Evolutionary conservation across 495 filamentous ascomycete genomes (phyloP).

Genomic region (Hypoxylon perforatum): DNA sequence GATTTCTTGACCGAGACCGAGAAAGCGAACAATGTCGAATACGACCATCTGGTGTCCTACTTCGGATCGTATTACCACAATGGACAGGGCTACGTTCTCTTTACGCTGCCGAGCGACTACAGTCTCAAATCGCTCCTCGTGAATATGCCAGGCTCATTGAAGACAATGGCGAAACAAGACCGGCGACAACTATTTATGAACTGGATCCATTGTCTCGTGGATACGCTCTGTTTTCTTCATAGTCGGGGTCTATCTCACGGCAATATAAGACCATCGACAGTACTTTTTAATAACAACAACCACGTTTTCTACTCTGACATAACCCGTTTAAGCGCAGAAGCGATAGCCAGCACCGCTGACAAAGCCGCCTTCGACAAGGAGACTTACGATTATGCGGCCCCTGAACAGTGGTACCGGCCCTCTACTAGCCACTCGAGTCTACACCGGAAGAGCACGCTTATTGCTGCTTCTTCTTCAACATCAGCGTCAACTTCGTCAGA

Average conservation of each 20-base stretch:
- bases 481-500: conserved; percentile 49
- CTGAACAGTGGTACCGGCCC: conserved; percentile 76
- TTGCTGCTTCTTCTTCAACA: conserved; percentile 36
- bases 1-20: conserved; percentile 78
- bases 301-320: conserved; percentile 79
- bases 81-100: conserved; percentile 77
- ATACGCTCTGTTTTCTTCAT: conserved; percentile 82
- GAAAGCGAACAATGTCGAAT: conserved; percentile 70
- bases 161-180: conserved; percentile 76
- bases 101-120: conserved; percentile 77
- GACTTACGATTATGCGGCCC: conserved; percentile 86
- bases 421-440: conserved; percentile 43
- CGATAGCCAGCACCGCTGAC: conserved; percentile 52
- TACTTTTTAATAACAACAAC: conserved; percentile 78
- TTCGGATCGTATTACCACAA: conserved; percentile 83
- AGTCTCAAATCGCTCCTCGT: conserved; percentile 83
- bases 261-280: conserved; percentile 85
- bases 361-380: conserved; percentile 73
- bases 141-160: conserved; percentile 72
- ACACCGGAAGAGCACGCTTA: conserved; percentile 47
- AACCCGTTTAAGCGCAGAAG: conserved; percentile 65
- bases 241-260: conserved; percentile 76
- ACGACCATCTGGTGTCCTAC: conserved; percentile 83
- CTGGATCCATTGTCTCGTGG: conserved; percentile 89
- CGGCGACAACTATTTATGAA: conserved; percentile 76